Evolutionary conservation across 495 filamentous ascomycete species (phyloP).

Genomic region (Articulospora tetracladia): DNA sequence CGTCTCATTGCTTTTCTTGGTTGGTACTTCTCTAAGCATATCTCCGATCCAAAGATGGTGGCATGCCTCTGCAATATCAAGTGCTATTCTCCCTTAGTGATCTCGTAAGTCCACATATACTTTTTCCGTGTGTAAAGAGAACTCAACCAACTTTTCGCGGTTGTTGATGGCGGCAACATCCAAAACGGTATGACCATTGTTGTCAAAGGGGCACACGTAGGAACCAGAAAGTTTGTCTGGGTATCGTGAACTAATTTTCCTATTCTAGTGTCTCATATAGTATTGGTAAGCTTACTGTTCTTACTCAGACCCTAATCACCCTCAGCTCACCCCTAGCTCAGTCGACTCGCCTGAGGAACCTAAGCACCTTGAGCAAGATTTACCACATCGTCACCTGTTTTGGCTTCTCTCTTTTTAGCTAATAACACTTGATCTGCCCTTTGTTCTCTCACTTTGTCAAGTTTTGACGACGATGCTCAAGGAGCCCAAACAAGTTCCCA

Average conservation of each 20-base stretch:
- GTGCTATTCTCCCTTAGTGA: too few relatives aligned
- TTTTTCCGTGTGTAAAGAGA: too few relatives aligned
- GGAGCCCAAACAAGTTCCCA: slow-evolving; percentile 5
- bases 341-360: slow-evolving; percentile 9
- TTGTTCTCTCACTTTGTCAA: slow-evolving; percentile 9
- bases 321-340: slow-evolving; percentile 2
- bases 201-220: too few relatives aligned
- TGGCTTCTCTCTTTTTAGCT: slow-evolving; percentile 10
- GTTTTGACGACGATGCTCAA: slow-evolving; percentile 10
- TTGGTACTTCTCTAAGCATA: too few relatives aligned
- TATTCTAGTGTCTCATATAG: not conserved
- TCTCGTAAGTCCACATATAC: too few relatives aligned
- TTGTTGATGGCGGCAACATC: too few relatives aligned
- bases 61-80: too few relatives aligned
- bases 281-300: slow-evolving; percentile 1
- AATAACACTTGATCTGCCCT: slow-evolving; percentile 8
- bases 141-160: too few relatives aligned
- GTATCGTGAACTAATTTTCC: not conserved
- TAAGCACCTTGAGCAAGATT: slow-evolving; percentile 11
- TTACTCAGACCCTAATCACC: not conserved
- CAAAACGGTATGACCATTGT: too few relatives aligned
- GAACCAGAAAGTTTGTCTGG: too few relatives aligned
- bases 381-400: slow-evolving; percentile 11
- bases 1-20: too few relatives aligned
- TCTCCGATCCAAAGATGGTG: too few relatives aligned